Evolutionary conservation across 257 asterid genomes (phyloP).

Genomic region (Scutellaria baicalensis): DNA sequence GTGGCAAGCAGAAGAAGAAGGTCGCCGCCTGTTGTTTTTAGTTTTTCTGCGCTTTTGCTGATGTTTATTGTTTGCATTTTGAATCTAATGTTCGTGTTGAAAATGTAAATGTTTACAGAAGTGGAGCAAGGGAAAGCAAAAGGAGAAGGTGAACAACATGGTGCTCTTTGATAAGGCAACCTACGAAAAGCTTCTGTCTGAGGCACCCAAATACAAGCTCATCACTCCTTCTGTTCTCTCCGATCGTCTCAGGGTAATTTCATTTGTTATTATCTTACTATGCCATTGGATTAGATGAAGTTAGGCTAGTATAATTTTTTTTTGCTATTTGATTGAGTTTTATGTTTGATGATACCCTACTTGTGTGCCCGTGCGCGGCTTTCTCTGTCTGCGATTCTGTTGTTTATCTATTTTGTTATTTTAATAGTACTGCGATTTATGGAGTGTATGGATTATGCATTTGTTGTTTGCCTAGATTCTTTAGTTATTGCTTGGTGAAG

Average conservation of each 20-base stretch:
- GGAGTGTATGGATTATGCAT: too few relatives aligned
- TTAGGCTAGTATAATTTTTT: neutral
- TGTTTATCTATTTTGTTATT: too few relatives aligned
- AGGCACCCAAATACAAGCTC: conserved; percentile 91
- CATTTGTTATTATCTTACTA: neutral
- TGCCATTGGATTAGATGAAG: neutral
- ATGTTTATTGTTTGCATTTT: neutral
- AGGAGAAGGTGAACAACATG: conserved; percentile 98
- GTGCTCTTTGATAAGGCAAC: conserved; percentile 80
- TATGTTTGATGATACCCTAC: neutral
- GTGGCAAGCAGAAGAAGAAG: conserved; percentile 98
- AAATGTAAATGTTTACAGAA: conserved; percentile 16
- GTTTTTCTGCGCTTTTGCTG: neutral
- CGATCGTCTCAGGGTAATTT: conserved; percentile 85
- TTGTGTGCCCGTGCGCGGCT: too few relatives aligned
- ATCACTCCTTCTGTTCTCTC: conserved; percentile 90
- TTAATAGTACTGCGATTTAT: too few relatives aligned
- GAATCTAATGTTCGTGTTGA: neutral
- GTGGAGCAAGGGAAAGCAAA: conserved; percentile 89
- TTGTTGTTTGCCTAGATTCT: too few relatives aligned
- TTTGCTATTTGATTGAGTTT: neutral
- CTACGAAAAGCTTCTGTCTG: conserved; percentile 71
- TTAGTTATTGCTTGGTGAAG: too few relatives aligned
- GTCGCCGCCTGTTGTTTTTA: conserved; percentile 14
- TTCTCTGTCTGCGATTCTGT: too few relatives aligned